A percentile compares a stretch with the other conserved stretches of the same genome.
Evolutionary conservation across 2,329 filamentous ascomycete genomes (phyloP).

Genomic region (Hirsutella thompsonii): DNA sequence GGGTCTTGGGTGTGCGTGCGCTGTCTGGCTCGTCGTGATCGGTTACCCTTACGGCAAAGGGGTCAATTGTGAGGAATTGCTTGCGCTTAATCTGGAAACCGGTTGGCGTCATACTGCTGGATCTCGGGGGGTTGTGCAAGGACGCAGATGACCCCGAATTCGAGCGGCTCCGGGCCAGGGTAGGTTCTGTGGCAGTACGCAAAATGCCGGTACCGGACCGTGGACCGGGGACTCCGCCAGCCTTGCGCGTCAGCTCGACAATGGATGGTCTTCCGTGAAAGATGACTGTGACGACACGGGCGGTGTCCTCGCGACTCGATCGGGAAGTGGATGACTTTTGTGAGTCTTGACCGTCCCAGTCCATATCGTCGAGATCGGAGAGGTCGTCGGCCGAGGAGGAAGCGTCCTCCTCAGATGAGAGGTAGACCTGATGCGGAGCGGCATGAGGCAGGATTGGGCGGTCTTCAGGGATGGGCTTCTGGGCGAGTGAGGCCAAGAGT

Average conservation of each 20-base stretch:
- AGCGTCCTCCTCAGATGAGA: conserved; percentile 53
- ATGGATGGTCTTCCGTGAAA: conserved; percentile 47
- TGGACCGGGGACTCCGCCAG: conserved; percentile 22
- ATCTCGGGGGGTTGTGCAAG: conserved; percentile 25
- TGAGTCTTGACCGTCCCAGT: conserved; percentile 27
- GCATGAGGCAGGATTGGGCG: conserved; percentile 22
- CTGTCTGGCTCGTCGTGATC: conserved; percentile 15
- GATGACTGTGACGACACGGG: conserved; percentile 45
- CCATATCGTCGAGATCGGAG: conserved; percentile 37
- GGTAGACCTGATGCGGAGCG: conserved; percentile 45
- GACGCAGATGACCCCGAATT: conserved; percentile 18
- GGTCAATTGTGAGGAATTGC: conserved; percentile 40
- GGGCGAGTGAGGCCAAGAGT: conserved; percentile 18
- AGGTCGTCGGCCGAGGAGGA: conserved; percentile 49
- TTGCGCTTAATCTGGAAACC: conserved; percentile 25
- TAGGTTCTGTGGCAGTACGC: conserved; percentile 18
- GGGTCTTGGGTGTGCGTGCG: conserved; percentile 27
- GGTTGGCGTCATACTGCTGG: conserved; percentile 27
- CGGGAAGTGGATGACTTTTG: conserved; percentile 16
- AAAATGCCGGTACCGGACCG: conserved; percentile 12
- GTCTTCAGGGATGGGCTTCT: conserved; percentile 16
- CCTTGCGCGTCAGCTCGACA: conserved; percentile 34
- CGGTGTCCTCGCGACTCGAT: conserved; percentile 39
- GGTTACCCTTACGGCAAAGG: conserved; percentile 28
- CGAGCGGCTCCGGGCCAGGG: conserved; percentile 16